Base-by-base conservation (phyloP, 306 rosid species). In the Elaeagnus macrophylla region DNA sequence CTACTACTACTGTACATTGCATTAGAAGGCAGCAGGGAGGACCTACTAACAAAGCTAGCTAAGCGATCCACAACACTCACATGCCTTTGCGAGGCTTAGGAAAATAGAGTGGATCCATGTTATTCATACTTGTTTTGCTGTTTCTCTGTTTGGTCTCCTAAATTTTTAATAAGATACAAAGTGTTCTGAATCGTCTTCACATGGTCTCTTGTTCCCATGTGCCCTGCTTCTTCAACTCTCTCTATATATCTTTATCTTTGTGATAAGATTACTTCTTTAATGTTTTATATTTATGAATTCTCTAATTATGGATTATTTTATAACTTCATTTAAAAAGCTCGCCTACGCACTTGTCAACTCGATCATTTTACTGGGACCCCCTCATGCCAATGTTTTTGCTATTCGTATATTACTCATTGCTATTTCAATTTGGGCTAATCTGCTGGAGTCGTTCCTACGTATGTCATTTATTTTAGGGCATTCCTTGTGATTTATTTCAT, bases 191-290 rank as follows among this genome's bases (percentile, higher is more conserved):
- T 83, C 88, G 78, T 80, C 83, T 68, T 79, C 95, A 78, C 91
- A 83, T 86, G 95, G 78, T 66, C 70, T 68, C 47, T 79, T 78
- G 83, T 57, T 76, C 81, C 95, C 95, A 86, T 83, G 95, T 86
- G 88, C 85, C 75, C 53, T 78, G 75, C 74, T 66, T 25, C 3
- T 25, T 70, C 77, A 36, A 7, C 67, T 42, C 37, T 42, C 57
- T 44, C 32, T 25, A 20, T 20, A 25, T 25, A 25, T 25, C 32
- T 25, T 40, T 2, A 9, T 63, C 56, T 18, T 54, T 62, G 15
- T 54, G 72, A 56, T 13, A 50, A 59, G 70, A 58, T 76, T 61
- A 44, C 14, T 44, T 5, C 11, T 44, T 12, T 1, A 20, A 20
- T 20, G 32, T 20, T 20, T 20, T 20, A 0, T 25, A n/a, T n/a